These are phyloP conservation scores for Pisolithus marmoratus DNA, from an alignment of 768 basidiomycete species.

Conservation along the genomic window DNA sequence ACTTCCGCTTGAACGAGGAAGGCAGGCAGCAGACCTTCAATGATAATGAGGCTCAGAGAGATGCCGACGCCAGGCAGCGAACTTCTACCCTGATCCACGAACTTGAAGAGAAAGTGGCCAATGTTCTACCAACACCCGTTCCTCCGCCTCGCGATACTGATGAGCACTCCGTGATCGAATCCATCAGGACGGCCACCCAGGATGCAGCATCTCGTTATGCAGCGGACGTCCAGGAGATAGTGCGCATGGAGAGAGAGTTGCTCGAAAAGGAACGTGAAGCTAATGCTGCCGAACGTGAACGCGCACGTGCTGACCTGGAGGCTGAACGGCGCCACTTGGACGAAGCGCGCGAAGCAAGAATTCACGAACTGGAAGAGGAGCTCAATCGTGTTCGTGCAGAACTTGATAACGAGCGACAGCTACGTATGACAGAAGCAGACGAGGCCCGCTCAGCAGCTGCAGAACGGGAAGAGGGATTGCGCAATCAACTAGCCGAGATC, in stretches of 20 bases:
- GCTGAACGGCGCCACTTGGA: slow-evolving; percentile 42
- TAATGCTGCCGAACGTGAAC: slow-evolving; percentile 49
- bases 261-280: slow-evolving; percentile 49
- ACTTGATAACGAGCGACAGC: slow-evolving; percentile 57
- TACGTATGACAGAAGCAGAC: slow-evolving; percentile 52
- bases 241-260: slow-evolving; percentile 56
- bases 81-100: slow-evolving; percentile 19
- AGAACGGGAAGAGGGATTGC: slow-evolving; percentile 57
- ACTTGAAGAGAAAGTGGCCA: slow-evolving; percentile 24
- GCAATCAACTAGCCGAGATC: slow-evolving; percentile 61
- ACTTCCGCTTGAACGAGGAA: slow-evolving; percentile 62
- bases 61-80: slow-evolving; percentile 45
- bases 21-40: slow-evolving; percentile 56
- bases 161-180: slow-evolving; percentile 30
- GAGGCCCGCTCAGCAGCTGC: slow-evolving; percentile 57
- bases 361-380: slow-evolving; percentile 58
- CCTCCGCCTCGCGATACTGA: slow-evolving; percentile 16
- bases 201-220: slow-evolving; percentile 55
- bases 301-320: slow-evolving; percentile 42
- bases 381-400: slow-evolving; percentile 51
- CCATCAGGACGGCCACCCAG: slow-evolving; percentile 38
- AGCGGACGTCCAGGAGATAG: slow-evolving; percentile 51
- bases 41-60: slow-evolving; percentile 53
- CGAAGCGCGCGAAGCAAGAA: slow-evolving; percentile 50
- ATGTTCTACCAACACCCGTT: slow-evolving; percentile 16